These are phyloP conservation scores for Usnea hakonensis DNA, from an alignment of 495 filamentous ascomycete genomes.

Conservation along the genomic window DNA sequence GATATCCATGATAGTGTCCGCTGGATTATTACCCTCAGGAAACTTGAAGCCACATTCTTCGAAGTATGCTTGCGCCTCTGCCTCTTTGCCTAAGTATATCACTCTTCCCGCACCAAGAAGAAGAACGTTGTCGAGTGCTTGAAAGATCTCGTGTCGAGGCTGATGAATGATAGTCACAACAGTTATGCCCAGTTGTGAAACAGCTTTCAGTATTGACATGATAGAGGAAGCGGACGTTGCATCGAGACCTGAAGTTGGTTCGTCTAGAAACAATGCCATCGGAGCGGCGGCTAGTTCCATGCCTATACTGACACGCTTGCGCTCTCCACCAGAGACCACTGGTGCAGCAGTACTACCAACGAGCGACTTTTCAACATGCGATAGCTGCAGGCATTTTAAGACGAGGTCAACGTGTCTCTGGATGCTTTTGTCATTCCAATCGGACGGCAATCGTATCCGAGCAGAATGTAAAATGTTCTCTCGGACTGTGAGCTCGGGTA, in stretches of 20 bases:
- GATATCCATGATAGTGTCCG: conserved; percentile 45
- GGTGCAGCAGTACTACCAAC: conserved; percentile 39
- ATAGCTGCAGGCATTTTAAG: conserved; percentile 38
- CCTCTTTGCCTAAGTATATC: conserved; percentile 35
- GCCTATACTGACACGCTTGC: conserved; percentile 68
- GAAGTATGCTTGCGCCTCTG: conserved; percentile 36
- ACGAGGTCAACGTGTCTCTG: conserved; percentile 37
- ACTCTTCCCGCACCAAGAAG: conserved; percentile 38
- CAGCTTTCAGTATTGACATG: conserved; percentile 73
- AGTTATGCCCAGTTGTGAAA: conserved; percentile 75
- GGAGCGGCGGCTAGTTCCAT: conserved; percentile 65
- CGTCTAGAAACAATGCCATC: conserved; percentile 57
- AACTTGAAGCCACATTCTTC: conserved; percentile 38
- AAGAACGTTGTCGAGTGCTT: conserved; percentile 40
- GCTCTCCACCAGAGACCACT: conserved; percentile 51
- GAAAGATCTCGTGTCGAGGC: conserved; percentile 45
- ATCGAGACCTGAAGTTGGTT: conserved; percentile 59
- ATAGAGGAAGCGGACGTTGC: conserved; percentile 56
- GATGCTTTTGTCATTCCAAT: conserved; percentile 34
- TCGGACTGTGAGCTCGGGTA: conserved; percentile 43
- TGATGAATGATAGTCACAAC: conserved; percentile 77
- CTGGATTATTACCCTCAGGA: conserved; percentile 35
- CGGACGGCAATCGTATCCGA: conserved; percentile 39
- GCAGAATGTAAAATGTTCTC: conserved; percentile 49
- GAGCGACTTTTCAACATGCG: conserved; percentile 36